Percentiles rank a stretch among this genome's conserved stretches.
Evolutionary conservation across 768 basidiomycete genomes (phyloP).

Genomic region (Lactarius evosmus): DNA sequence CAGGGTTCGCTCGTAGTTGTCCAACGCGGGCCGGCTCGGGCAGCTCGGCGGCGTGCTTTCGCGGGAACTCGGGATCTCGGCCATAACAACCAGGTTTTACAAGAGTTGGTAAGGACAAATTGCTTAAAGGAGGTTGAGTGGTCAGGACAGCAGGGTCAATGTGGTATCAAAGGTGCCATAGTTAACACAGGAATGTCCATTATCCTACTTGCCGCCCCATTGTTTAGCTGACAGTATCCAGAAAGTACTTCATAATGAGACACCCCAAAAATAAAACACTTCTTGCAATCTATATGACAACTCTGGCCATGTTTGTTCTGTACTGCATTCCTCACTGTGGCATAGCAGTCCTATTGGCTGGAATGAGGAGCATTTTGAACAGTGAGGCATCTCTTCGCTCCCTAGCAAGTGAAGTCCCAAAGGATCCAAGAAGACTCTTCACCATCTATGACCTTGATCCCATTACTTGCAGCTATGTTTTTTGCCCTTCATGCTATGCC

Average conservation of each 20-base stretch:
- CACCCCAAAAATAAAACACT: neutral
- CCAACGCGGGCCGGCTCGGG: no score
- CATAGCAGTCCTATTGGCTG: neutral
- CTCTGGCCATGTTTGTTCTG: neutral
- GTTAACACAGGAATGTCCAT: neutral
- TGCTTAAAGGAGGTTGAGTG: constrained; percentile 1
- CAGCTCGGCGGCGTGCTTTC: no score
- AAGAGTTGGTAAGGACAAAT: constrained; percentile 3
- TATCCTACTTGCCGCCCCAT: neutral
- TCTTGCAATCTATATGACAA: constrained; percentile 1
- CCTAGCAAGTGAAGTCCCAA: no score
- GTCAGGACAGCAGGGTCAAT: constrained; percentile 3
- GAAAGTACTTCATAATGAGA: neutral
- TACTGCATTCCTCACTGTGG: neutral
- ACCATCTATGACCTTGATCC: no score
- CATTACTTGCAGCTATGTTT: no score
- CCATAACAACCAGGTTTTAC: neutral
- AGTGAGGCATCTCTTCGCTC: no score
- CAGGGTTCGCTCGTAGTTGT: no score
- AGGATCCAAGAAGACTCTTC: no score
- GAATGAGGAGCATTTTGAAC: neutral
- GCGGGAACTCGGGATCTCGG: no score
- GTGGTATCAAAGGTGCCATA: neutral
- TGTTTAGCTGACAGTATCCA: neutral
- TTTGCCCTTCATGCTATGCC: no score